Conservation (phyloP, 176 grass and related monocot genomes). For the Tillandsia leiboldiana region DNA sequence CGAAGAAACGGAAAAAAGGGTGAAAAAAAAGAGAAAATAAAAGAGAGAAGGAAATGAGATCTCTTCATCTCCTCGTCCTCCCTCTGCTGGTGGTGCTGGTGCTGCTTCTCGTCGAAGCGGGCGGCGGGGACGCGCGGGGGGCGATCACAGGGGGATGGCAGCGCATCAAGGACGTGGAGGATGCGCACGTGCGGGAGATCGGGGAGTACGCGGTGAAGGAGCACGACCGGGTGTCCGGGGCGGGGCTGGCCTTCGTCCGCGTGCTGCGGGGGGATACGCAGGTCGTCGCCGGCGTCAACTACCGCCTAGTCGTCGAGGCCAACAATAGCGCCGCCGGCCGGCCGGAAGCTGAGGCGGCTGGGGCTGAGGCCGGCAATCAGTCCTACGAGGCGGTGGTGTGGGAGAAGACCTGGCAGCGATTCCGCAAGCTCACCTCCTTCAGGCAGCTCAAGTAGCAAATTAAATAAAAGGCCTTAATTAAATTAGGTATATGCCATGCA, state of each 20-base stretch:
- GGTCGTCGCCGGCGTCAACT: conserved; percentile 30
- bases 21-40: too few species aligned
- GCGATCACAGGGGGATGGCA: not conserved
- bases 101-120: not conserved
- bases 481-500: too few species aligned
- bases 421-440: conserved; percentile 25
- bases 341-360: not conserved
- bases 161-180: conserved; percentile 21
- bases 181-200: conserved; percentile 20
- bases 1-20: too few species aligned
- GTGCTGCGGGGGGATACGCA: conserved; percentile 29
- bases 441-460: not conserved
- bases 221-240: conserved; percentile 16
- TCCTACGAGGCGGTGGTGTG: conserved; percentile 31
- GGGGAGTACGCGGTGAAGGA: conserved; percentile 41
- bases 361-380: not conserved
- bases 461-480: too few species aligned
- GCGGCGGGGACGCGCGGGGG: not conserved
- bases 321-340: not conserved
- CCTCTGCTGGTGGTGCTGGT: not conserved
- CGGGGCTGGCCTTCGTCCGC: conserved; percentile 17
- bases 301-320: conserved; percentile 28
- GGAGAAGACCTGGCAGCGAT: conserved; percentile 17
- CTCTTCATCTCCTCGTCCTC: not conserved
- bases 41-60: too few species aligned